A percentile compares a stretch with the other conserved stretches of the same genome.
phyloP scores from a whole-genome alignment of 768 basidiomycete genomes.

The Trametes meyenii region DNA sequence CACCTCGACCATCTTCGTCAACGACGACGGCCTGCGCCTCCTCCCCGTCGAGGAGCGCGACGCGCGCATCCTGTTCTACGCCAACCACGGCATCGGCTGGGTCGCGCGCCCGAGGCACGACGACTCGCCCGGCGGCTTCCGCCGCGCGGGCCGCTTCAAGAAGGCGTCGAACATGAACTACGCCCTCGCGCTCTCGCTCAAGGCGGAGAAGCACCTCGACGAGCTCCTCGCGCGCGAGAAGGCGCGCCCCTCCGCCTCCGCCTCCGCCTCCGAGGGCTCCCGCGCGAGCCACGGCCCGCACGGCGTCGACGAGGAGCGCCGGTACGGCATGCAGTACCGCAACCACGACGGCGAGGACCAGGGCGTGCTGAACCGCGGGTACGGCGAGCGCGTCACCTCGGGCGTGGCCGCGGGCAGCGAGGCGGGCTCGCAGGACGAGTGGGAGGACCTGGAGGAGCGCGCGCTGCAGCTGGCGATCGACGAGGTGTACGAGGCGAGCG shows the following conservation, averaged over 20 bases:
- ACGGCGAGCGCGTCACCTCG: constrained; percentile 21
- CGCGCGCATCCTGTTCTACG: constrained; percentile 54
- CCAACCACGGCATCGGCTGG: constrained; percentile 59
- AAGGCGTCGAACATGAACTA: constrained; percentile 58
- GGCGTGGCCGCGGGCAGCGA: constrained; percentile 18
- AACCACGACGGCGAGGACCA: constrained; percentile 66
- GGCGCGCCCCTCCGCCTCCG: constrained; percentile 16
- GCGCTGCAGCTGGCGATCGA: constrained; percentile 55
- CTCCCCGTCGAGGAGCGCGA: constrained; percentile 49
- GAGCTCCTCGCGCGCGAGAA: constrained; percentile 31
- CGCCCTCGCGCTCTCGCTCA: constrained; percentile 37
- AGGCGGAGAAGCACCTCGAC: constrained; percentile 39
- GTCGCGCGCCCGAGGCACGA: constrained; percentile 60
- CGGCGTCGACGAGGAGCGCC: constrained; percentile 37
- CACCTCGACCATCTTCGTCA: constrained; percentile 57
- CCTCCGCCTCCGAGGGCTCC: constrained; percentile 30
- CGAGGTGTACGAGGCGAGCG: constrained; percentile 47
- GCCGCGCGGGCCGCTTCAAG: constrained; percentile 54
- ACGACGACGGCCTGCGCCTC: constrained; percentile 62
- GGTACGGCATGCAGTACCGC: constrained; percentile 68
- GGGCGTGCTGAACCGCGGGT: constrained; percentile 36
- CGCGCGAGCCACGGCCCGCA: constrained; percentile 25
- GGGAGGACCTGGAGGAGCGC: constrained; percentile 49
- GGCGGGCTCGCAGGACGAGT: constrained; percentile 27
- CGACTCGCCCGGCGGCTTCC: constrained; percentile 43